Conservation (phyloP, 208 protist genomes). For the Acanthamoeba healyi region DNA sequence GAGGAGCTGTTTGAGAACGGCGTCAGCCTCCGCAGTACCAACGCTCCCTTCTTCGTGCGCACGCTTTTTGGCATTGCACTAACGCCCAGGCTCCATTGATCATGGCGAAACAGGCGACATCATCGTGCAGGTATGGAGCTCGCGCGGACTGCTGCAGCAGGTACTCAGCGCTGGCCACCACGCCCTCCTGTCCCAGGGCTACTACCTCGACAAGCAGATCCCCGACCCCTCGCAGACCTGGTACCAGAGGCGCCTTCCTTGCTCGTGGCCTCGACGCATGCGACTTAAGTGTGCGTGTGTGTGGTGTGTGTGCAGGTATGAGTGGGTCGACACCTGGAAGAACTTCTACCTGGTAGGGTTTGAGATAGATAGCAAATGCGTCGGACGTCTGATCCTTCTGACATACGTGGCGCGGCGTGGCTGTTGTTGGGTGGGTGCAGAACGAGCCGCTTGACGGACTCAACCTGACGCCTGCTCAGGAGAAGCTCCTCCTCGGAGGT, state of each 20-base stretch:
- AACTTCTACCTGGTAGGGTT: constrained; percentile 72
- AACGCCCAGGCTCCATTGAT: no score
- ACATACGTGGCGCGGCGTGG: background rate
- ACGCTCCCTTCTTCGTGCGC: no score
- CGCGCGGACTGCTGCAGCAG: background rate
- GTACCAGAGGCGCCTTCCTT: no score
- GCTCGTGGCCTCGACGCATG: no score
- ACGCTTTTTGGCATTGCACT: no score
- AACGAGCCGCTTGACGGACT: constrained; percentile 74
- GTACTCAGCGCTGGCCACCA: constrained; percentile 6
- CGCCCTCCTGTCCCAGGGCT: constrained; percentile 63
- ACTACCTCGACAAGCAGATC: constrained; percentile 77
- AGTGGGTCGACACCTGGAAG: constrained; percentile 83
- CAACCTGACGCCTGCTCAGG: background rate
- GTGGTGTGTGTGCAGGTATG: no score
- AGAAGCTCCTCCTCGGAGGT: constrained; percentile 78
- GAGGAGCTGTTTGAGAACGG: constrained; percentile 4
- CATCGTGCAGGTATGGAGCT: constrained; percentile 79
- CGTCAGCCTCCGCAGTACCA: background rate
- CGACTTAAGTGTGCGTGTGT: no score
- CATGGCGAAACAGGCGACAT: constrained; percentile 55
- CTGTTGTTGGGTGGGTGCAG: background rate
- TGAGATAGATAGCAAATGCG: no score
- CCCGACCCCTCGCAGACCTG: constrained; percentile 28
- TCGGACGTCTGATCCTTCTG: background rate